A percentile compares a stretch with the other conserved stretches of the same genome.
Conservation (phyloP, 768 basidiomycete genomes). For the Trametes punicea region DNA sequence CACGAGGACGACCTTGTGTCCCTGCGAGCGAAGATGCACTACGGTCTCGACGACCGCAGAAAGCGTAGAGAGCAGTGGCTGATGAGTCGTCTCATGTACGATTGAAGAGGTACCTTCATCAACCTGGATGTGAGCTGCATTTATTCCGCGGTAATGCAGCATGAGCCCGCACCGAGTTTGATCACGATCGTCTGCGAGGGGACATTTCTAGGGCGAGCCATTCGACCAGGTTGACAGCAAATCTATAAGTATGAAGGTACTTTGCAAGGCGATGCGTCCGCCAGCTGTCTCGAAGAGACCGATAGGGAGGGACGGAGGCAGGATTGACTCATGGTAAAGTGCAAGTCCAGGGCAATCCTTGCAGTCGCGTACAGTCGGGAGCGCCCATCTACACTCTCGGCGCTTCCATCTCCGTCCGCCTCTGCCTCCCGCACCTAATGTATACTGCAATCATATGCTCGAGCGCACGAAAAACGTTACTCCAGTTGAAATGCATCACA, state of each 20-base stretch:
- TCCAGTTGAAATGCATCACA: too few species aligned
- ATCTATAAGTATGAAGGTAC: neutral
- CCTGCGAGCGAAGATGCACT: conserved; percentile 66
- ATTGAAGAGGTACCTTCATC: conserved; percentile 91
- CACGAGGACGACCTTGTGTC: conserved; percentile 94
- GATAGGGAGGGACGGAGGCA: neutral
- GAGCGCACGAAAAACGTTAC: neutral
- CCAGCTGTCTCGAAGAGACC: neutral
- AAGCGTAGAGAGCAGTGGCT: conserved; percentile 86
- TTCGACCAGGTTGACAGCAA: neutral
- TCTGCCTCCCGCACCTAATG: too few species aligned
- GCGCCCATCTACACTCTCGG: neutral
- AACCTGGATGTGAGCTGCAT: neutral
- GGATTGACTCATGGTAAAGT: conserved; percentile 18
- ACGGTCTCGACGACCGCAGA: conserved; percentile 93
- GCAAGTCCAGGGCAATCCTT: conserved; percentile 4
- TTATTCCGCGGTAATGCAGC: neutral
- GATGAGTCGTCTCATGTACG: conserved; percentile 90
- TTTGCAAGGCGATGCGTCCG: neutral
- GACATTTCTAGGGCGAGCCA: conserved; percentile 27
- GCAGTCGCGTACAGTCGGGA: neutral
- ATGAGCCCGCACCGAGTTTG: conserved; percentile 30
- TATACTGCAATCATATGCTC: too few species aligned
- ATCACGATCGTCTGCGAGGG: conserved; percentile 31
- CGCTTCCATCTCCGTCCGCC: neutral